Percentiles rank a stretch among this genome's conserved stretches.
phyloP scores from a whole-genome alignment of 1,139 yeast genomes.

The Pichia norvegensis region DNA sequence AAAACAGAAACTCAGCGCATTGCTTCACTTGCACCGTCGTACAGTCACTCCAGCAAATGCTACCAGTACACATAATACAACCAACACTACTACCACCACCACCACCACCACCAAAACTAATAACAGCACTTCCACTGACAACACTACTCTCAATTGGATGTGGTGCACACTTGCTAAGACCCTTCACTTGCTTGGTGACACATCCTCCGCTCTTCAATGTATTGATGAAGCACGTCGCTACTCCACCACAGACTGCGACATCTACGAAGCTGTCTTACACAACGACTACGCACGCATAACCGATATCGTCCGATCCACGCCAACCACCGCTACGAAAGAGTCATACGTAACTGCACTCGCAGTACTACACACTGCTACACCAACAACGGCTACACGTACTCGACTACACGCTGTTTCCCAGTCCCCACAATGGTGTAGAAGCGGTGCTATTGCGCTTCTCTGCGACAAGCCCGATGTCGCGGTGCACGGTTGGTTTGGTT shows the following conservation, averaged over 20 bases:
- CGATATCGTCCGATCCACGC: neutral
- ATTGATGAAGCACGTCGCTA: neutral
- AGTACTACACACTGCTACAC: neutral
- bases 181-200: neutral
- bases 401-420: neutral
- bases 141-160: neutral
- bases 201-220: neutral
- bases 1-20: no score
- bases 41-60: no score
- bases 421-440: neutral
- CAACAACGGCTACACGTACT: neutral
- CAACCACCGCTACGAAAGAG: neutral
- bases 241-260: neutral
- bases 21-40: no score
- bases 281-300: neutral
- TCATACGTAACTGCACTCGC: neutral
- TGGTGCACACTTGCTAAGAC: neutral
- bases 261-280: neutral
- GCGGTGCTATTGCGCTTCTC: neutral
- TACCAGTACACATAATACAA: no score
- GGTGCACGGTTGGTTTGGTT: constrained; percentile 9
- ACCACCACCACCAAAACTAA: no score
- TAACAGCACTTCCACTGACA: neutral
- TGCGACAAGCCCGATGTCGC: neutral
- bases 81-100: no score